Conservation (phyloP, 2,329 filamentous ascomycete genomes). For the Acephala macrosclerotiorum region DNA sequence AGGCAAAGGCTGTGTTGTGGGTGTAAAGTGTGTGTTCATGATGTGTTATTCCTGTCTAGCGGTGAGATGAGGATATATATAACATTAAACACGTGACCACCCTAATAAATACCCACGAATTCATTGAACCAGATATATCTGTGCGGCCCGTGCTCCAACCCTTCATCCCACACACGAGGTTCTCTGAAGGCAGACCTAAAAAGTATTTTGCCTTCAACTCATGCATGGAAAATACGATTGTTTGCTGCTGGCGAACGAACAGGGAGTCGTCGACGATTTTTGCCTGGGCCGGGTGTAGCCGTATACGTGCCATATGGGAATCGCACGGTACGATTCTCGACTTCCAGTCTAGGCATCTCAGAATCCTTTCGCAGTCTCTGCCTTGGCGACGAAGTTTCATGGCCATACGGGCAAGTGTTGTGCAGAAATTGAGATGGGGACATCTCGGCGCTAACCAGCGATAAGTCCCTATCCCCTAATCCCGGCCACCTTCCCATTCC, state of each 20-base stretch:
- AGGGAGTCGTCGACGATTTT: neutral
- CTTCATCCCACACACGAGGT: too few relatives aligned
- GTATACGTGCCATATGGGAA: neutral
- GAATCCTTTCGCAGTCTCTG: neutral
- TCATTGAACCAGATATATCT: neutral
- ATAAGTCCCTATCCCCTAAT: too few relatives aligned
- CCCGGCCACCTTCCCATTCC: too few relatives aligned
- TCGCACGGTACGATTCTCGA: neutral
- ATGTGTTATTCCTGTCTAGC: too few relatives aligned
- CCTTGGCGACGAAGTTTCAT: neutral
- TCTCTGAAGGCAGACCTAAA: too few relatives aligned
- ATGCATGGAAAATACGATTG: neutral
- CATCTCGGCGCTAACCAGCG: neutral
- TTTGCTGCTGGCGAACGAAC: neutral
- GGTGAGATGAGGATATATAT: too few relatives aligned
- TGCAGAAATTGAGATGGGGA: neutral
- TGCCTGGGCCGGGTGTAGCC: neutral
- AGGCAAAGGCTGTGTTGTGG: too few relatives aligned
- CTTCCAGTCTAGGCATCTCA: neutral
- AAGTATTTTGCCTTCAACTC: too few relatives aligned
- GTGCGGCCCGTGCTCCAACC: neutral
- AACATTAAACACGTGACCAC: too few relatives aligned
- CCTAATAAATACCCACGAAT: neutral
- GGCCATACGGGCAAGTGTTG: neutral
- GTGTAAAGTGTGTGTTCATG: too few relatives aligned